Evolutionary conservation across 257 asterid species (phyloP).

Genomic region (Solanum piurae): DNA sequence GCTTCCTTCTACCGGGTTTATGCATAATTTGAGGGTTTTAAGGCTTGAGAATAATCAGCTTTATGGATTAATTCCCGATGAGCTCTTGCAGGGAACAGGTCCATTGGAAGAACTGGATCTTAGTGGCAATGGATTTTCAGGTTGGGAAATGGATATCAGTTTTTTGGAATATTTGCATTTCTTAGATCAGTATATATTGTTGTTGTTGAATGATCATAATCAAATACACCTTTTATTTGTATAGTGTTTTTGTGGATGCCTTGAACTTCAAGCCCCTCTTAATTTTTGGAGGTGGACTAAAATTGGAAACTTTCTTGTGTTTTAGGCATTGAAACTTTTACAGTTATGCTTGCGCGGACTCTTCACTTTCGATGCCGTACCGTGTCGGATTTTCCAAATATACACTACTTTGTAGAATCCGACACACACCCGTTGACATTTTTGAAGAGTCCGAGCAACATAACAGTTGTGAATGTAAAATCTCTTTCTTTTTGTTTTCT

Average conservation of each 20-base stretch:
- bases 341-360: neutral
- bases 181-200: neutral
- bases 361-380: neutral
- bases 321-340: neutral
- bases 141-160: slow-evolving; percentile 25
- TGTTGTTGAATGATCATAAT: neutral
- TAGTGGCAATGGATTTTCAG: slow-evolving; percentile 65
- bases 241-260: neutral
- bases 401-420: neutral
- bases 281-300: neutral
- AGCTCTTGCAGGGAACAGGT: slow-evolving; percentile 49
- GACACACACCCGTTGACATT: neutral
- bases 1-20: slow-evolving; percentile 42
- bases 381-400: neutral
- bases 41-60: slow-evolving; percentile 58
- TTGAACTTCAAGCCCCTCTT: neutral
- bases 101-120: slow-evolving; percentile 76
- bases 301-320: neutral
- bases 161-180: neutral
- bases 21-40: slow-evolving; percentile 50
- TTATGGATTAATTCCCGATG: slow-evolving; percentile 47
- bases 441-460: neutral
- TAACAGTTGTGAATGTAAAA: neutral
- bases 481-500: neutral
- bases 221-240: neutral